Conservation (phyloP, 495 filamentous ascomycete species). For the Xylaria nigripes region DNA sequence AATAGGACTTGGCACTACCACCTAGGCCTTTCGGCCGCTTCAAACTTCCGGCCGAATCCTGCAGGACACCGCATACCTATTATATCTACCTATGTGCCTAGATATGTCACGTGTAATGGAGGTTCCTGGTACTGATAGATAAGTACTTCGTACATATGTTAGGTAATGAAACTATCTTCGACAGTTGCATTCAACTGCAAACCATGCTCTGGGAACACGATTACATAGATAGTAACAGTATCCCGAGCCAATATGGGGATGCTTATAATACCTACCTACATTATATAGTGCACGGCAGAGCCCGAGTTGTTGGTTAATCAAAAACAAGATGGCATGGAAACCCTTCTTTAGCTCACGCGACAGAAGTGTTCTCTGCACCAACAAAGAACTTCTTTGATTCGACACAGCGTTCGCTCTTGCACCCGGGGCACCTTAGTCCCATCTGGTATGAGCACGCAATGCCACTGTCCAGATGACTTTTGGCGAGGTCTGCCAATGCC, state of each 20-base stretch:
- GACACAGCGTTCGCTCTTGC: conserved; percentile 79
- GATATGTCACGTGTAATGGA: no score
- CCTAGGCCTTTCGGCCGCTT: background rate
- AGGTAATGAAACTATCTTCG: no score
- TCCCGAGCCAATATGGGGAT: no score
- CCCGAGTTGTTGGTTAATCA: background rate
- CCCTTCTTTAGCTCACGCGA: conserved; percentile 3
- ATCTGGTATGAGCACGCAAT: conserved; percentile 68
- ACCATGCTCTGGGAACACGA: no score
- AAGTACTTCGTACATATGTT: no score
- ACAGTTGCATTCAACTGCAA: no score
- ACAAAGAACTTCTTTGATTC: conserved; percentile 91
- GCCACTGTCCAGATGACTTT: conserved; percentile 63
- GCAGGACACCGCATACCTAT: background rate
- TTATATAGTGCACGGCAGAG: no score
- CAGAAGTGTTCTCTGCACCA: conserved; percentile 34
- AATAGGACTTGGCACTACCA: background rate
- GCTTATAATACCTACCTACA: no score
- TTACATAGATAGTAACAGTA: no score
- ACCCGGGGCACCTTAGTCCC: conserved; percentile 87
- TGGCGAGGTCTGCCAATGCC: conserved; percentile 80
- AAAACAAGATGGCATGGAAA: background rate
- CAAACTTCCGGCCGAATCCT: background rate
- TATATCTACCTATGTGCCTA: no score
- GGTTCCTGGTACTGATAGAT: no score